Conservation (phyloP, 2,329 filamentous ascomycete genomes). For the Cladosporium sp. region DNA sequence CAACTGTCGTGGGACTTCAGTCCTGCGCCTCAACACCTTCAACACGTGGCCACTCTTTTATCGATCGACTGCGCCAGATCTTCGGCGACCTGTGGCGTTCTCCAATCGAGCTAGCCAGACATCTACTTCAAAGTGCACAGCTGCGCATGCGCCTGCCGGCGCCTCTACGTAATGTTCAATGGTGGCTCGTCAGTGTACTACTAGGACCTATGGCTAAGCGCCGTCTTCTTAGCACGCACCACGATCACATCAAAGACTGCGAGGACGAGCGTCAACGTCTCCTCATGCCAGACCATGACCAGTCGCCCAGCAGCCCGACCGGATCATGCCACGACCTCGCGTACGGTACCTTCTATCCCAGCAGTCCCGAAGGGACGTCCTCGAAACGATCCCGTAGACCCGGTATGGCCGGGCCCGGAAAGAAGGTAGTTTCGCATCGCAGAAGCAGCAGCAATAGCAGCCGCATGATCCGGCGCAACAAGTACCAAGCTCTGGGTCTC, state of each 20-base stretch:
- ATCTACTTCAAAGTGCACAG: constrained; percentile 28
- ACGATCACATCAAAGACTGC: background rate
- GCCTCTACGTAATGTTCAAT: constrained; percentile 29
- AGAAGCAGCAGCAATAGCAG: background rate
- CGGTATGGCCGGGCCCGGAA: constrained; percentile 22
- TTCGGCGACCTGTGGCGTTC: constrained; percentile 27
- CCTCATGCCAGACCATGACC: background rate
- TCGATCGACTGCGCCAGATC: constrained; percentile 22
- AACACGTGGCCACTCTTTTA: background rate
- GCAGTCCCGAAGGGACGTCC: background rate
- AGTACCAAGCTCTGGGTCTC: background rate
- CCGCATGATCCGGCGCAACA: background rate
- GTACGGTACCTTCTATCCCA: constrained; percentile 22
- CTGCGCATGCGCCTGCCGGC: constrained; percentile 24
- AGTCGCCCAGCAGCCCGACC: background rate
- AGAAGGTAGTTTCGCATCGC: constrained; percentile 15
- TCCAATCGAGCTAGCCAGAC: constrained; percentile 28
- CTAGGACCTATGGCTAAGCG: constrained; percentile 34
- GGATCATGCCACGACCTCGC: constrained; percentile 14
- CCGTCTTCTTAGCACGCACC: constrained; percentile 17
- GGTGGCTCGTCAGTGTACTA: constrained; percentile 31
- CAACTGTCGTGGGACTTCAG: constrained; percentile 5
- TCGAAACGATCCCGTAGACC: constrained; percentile 16
- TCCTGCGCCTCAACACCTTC: background rate
- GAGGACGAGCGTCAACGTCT: background rate